Evolutionary conservation across 1,284 basidiomycete species (phyloP), one percentile per base, ranked within the genome.

Genomic region (Ceratobasidium sp.): DNA sequence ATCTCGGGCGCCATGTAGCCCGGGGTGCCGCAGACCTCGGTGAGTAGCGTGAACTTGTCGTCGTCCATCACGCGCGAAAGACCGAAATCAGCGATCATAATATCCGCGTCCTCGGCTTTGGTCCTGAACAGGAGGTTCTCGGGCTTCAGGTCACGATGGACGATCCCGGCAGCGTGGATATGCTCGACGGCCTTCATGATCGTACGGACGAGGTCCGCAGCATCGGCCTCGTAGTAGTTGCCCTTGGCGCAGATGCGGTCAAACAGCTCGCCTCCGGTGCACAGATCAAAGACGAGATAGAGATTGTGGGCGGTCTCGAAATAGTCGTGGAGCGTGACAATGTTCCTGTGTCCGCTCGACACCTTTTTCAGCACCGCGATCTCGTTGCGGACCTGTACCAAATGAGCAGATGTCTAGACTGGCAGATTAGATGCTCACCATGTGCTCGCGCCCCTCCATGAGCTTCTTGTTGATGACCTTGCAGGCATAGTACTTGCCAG

Each of bases 1-100:
- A 99, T 98, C 81, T 98, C 97, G 0, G 97, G 96, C 0, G 97
- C 96, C 97, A 98, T 98, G 82, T 99, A 98, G 26, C 91, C 93
- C 10, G 92, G 92, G 0, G 93, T 95, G 9, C 97, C 97, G 77
- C 97, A 99, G 28, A 98, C 94, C 78, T 98, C 97, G 1, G 96
- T 98, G 73, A 98, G 84, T 76, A 92, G 84, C 64, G 89, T 92
- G 77, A 97, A 87, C 80, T 94, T 94, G 74, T 94, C 91, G 76
- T 96, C 94, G 43, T 97, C 92, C 83, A 99, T 91, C 26, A 97
- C 87, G 34, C 94, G 84, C 80, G 91, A 89, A 73, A 98, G 86
- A 12, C 97, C 97, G 81, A 99, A 99, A 82, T 99, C 97, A 3
- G 97, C 97, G 76, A 99, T 92, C 88, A 98, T 93, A 77, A 99